Evolutionary conservation across 1,139 yeast species (phyloP), one percentile per base, ranked within the genome.

Genomic region (Yamadazyma pseudoaaseri): DNA sequence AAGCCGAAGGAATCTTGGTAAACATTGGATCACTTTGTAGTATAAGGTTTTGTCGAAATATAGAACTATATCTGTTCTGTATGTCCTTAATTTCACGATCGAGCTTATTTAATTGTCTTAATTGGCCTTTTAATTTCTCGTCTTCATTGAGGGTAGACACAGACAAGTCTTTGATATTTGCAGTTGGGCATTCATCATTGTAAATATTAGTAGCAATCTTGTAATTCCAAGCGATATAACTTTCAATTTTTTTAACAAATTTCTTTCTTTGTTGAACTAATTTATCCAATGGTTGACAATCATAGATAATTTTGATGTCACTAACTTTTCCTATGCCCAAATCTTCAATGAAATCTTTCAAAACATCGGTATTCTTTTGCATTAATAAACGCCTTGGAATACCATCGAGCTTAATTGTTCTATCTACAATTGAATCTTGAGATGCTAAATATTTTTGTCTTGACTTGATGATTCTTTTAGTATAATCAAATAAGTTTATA

Each of bases 351-450:
- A 79, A 80, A 21, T 54, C 52, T 38, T 74, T 76, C 35, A 80
- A 58, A 7, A 59, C 55, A 10, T 40, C 41, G 1, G 71, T 69
- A 27, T 65, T 66, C 16, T 61, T 58, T 35, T 65, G 70, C 31
- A 60, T 60, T 35, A 67, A 48, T 39, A 76, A 51, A 30, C 59
- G 54, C 30, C 57, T 61, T 1, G 84, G 84, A n/a, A 92, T 86
- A 0, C 97, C 97, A 28, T 94, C 84, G 16, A 92, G 59, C 39
- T 94, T 67, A 35, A 92, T 85, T 0, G 98, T 92, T 50, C 97
- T 70, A 65, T 92, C 98, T 0, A 97, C 89, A 35, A 92, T 76
- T 5, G 96, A 83, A 54, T 86, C 84, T 54, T 90, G 97, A 33
- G 80, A 76, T 0, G 97, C 97, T 45, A 92, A 65, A 53, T 86